Evolutionary conservation across 148 eudicot species (phyloP).

Genomic region (Amaranthus palmeri): DNA sequence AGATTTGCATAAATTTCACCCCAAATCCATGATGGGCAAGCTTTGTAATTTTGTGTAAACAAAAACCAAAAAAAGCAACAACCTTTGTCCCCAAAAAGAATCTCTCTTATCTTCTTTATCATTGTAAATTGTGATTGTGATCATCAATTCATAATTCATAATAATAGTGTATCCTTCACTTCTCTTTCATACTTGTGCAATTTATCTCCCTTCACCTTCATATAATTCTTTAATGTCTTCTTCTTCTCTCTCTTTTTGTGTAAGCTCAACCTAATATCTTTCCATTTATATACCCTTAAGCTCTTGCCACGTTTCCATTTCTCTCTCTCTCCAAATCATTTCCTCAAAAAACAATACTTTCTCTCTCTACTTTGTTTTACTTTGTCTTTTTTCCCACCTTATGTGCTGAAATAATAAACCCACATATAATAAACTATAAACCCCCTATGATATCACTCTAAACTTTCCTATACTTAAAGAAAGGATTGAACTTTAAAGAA

Average conservation of each 20-base stretch:
- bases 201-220: neutral
- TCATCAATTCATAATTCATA: neutral
- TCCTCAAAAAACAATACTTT: neutral
- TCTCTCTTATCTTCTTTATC: constrained; percentile 4
- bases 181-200: constrained; percentile 6
- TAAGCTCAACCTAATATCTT: neutral
- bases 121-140: neutral
- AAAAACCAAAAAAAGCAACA: neutral
- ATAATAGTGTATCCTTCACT: neutral
- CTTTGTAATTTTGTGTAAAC: constrained; percentile 12
- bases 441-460: too few relatives aligned
- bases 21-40: constrained; percentile 9
- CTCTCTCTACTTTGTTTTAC: constrained; percentile 3
- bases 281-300: constrained; percentile 2
- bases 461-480: too few relatives aligned
- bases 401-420: constrained; percentile 6
- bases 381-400: constrained; percentile 6
- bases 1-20: too few relatives aligned
- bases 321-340: constrained; percentile 31
- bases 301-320: constrained; percentile 11
- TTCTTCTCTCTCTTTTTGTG: constrained; percentile 2
- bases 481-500: too few relatives aligned
- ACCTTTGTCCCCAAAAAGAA: neutral
- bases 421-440: neutral
- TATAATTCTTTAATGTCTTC: neutral